phyloP scores from a whole-genome alignment of 1,284 basidiomycete genomes.

The Tausonia pullulans region DNA sequence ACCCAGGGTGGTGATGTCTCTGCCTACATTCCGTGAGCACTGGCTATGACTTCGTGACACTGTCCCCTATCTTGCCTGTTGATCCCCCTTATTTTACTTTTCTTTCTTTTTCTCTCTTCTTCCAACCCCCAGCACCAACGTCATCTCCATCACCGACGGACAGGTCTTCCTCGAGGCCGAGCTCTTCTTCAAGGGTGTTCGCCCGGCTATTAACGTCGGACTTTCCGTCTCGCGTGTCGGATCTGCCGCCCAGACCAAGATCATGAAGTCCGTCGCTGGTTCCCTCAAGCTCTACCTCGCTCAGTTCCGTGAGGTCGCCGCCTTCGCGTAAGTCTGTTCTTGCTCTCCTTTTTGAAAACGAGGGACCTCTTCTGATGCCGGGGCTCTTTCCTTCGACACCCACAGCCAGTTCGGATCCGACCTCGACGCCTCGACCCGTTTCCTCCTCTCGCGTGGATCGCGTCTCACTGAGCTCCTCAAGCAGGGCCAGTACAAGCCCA shows the following conservation, averaged over 20 bases:
- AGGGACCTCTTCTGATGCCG: background rate
- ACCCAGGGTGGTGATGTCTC: slow-evolving; percentile 99
- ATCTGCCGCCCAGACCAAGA: slow-evolving; percentile 97
- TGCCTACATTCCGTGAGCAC: slow-evolving; percentile 59
- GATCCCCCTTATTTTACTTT: slow-evolving; percentile 26
- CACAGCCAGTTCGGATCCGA: slow-evolving; percentile 97
- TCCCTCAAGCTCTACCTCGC: slow-evolving; percentile 99
- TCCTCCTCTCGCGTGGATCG: slow-evolving; percentile 92
- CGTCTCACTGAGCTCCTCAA: slow-evolving; percentile 98
- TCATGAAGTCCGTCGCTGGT: slow-evolving; percentile 99
- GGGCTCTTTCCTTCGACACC: background rate
- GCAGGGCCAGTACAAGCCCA: slow-evolving; percentile 86
- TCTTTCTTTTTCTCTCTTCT: background rate
- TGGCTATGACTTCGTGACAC: too few relatives aligned
- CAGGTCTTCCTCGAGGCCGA: slow-evolving; percentile 99
- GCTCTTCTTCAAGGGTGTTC: slow-evolving; percentile 96
- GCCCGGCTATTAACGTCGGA: slow-evolving; percentile 99
- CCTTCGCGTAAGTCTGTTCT: slow-evolving; percentile 42
- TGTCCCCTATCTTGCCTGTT: slow-evolving; percentile 41
- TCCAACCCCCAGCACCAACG: slow-evolving; percentile 40
- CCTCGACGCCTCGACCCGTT: slow-evolving; percentile 95
- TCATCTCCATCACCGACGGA: slow-evolving; percentile 96
- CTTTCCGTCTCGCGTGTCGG: slow-evolving; percentile 99
- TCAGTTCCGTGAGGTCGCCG: slow-evolving; percentile 99
- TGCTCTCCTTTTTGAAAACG: background rate